phyloP scores from a whole-genome alignment of 2,329 filamentous ascomycete genomes.

The Sphaerulina populicola region DNA sequence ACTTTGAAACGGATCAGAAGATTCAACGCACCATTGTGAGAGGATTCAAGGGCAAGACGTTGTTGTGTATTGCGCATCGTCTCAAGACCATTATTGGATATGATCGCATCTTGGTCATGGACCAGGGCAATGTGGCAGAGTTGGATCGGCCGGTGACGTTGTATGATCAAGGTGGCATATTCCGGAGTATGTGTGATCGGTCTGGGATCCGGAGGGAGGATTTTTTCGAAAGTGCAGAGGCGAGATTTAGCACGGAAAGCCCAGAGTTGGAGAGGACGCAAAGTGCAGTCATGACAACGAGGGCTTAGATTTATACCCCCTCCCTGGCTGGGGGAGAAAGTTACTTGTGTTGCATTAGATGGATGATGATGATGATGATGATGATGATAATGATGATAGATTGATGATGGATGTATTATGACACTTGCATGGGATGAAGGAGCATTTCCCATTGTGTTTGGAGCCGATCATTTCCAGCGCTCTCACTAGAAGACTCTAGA shows the following conservation, averaged over 20 bases:
- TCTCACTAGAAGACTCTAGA: too few relatives aligned
- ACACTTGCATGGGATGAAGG: not conserved
- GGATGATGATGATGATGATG: too few relatives aligned
- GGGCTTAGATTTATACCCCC: not conserved
- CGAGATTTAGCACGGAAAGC: conserved; percentile 23
- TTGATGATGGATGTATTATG: not conserved
- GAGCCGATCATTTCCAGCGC: too few relatives aligned
- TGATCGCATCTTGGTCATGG: conserved; percentile 95
- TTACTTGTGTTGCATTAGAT: too few relatives aligned
- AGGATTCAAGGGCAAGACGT: conserved; percentile 76
- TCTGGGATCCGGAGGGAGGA: conserved; percentile 61
- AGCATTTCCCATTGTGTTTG: too few relatives aligned
- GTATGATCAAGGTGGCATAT: conserved; percentile 69
- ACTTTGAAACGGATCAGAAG: conserved; percentile 94
- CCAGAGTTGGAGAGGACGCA: conserved; percentile 23
- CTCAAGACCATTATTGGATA: conserved; percentile 86
- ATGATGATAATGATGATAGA: too few relatives aligned
- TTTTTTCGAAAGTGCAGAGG: conserved; percentile 33
- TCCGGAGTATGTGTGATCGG: conserved; percentile 80
- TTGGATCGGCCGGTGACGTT: conserved; percentile 67
- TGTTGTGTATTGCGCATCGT: conserved; percentile 87
- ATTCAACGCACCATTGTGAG: conserved; percentile 82
- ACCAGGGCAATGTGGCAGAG: conserved; percentile 77
- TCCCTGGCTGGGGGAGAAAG: too few relatives aligned
- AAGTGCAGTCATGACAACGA: conserved; percentile 20